Base-by-base conservation (phyloP, 352 stramenopile species). In the Ochromonadaceae sp. region DNA sequence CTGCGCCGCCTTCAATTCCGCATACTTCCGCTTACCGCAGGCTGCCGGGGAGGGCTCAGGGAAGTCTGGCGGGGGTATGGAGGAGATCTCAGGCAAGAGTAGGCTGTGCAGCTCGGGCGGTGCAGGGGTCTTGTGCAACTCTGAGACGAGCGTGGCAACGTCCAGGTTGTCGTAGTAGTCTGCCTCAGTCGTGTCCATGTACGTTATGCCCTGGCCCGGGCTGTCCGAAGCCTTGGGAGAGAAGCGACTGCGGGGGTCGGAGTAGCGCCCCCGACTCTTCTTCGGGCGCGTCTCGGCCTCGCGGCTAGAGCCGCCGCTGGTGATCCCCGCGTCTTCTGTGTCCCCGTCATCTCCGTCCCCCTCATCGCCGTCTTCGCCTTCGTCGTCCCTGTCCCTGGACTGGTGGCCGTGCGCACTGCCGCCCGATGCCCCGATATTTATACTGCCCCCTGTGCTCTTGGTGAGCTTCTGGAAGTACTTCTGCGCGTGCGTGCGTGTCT, bases 401-500 rank as follows among this genome's bases (percentile, higher is more conserved):
- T 44, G 15, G 15, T 44, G 15, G 15, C 14, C 39, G n/a, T 15
- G 15, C 38, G 14, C 47, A 31, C 15, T 31, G 47, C 15, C 47
- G 38, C 47, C 47, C 15, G 25, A 15, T 12, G 47, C 15, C 22
- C n/a, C 12, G 47, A 14, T 15, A 15, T 17, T 17, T 17, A 59
- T 22, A 35, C n/a, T n/a, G 32, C 9, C 12, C 7, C 31, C 31
- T 2, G 20, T 59, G 28, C 17, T 9, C 56, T 73, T 73, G 20
- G 63, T n/a, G 35, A 79, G 50, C 63, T 81, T 81, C 48, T 78
- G 70, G 59, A 81, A 81, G 68, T 93, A 95, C 66, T 95, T 95
- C 66, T 95, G 87, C 0, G 87, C 87, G 56, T 95, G 87, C 0
- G 86, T 95, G 31, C 87, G 82, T 65, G 91, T 95, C 66, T 95